Evolutionary conservation across 441 rosid genomes (phyloP), one percentile per base, ranked within the genome.

Genomic region (Omphalea diandra): DNA sequence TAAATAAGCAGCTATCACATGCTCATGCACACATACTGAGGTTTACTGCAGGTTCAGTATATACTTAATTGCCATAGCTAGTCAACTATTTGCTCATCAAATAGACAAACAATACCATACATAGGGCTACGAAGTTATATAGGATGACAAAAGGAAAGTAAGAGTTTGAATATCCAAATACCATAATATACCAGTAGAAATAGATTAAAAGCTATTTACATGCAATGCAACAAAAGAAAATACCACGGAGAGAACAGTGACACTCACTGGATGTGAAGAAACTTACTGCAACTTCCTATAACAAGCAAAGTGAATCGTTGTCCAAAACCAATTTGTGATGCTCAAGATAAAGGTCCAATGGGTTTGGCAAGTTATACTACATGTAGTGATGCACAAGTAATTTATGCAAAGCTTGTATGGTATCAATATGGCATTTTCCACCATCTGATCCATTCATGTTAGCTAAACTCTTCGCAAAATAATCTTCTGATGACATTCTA

Each of bases 251-350:
- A 62, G 68, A 82, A 71, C 64, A 65, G 27, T 41, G 67, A 76
- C 65, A 75, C 65, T 71, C 77, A 52, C 58, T 67, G 67, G 75
- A 63, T 68, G 64, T 29, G 55, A 75, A 74, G 76, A 71, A 84
- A 90, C 99, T 93, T 94, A 96, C 99, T 35, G 93, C 90, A 80
- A 96, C 90, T 80, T 88, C 93, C 79, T 65, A 84, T 63, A 90
- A 80, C 58, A 83, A 82, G 77, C 49, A 58, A 72, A 88, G 85
- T 0, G 87, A 86, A 77, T 86, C 89, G 56, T 75, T 83, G 74
- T 94, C 86, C 40, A 82, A 74, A 78, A 70, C 92, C 94, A 87
- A 75, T 71, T 86, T 80, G 75, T 87, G 90, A 80, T 83, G 90
- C 76, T 88, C 97, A 82, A 93, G 92, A 85, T 91, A 94, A 76